Evolutionary conservation across 441 rosid genomes (phyloP).

Genomic region (Euphorbia corollata): DNA sequence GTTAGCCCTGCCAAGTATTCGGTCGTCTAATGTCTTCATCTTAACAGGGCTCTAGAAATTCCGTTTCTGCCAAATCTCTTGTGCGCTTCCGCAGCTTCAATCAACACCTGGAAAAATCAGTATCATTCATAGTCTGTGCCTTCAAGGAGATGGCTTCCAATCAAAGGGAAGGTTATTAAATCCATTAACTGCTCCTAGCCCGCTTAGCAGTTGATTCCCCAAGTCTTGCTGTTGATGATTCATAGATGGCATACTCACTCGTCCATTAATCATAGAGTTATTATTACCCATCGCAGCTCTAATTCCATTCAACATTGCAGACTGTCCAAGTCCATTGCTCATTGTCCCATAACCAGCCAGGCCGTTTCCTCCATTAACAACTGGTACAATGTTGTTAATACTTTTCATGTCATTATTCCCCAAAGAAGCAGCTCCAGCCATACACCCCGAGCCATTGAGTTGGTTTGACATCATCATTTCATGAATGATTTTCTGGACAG

Average conservation of each 20-base stretch:
- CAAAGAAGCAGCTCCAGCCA: conserved; percentile 48
- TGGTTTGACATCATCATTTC: conserved; percentile 72
- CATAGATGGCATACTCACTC: conserved; percentile 51
- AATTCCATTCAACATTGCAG: conserved; percentile 57
- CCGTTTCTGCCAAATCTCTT: conserved; percentile 26
- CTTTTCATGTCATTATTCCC: conserved; percentile 51
- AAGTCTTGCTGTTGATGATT: conserved; percentile 64
- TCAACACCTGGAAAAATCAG: conserved; percentile 20
- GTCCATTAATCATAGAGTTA: conserved; percentile 51
- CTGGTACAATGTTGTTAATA: conserved; percentile 43
- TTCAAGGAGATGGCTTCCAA: conserved; percentile 67
- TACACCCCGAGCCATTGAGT: conserved; percentile 47
- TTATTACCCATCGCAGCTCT: conserved; percentile 55
- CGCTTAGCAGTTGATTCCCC: conserved; percentile 66
- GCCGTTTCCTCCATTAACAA: conserved; percentile 39
- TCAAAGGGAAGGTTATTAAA: conserved; percentile 74
- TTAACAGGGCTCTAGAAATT: conserved; percentile 27
- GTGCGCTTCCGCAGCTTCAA: conserved; percentile 30
- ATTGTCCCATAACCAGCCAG: conserved; percentile 40
- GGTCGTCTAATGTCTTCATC: conserved; percentile 21
- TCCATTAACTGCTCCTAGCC: conserved; percentile 74
- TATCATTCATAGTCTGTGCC: neutral
- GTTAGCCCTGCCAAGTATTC: conserved; percentile 26
- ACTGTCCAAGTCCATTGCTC: conserved; percentile 57
- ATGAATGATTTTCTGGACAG: conserved; percentile 77